Base-by-base conservation (phyloP, 2,329 filamentous ascomycete species). In the Colletotrichum sp. region DNA sequence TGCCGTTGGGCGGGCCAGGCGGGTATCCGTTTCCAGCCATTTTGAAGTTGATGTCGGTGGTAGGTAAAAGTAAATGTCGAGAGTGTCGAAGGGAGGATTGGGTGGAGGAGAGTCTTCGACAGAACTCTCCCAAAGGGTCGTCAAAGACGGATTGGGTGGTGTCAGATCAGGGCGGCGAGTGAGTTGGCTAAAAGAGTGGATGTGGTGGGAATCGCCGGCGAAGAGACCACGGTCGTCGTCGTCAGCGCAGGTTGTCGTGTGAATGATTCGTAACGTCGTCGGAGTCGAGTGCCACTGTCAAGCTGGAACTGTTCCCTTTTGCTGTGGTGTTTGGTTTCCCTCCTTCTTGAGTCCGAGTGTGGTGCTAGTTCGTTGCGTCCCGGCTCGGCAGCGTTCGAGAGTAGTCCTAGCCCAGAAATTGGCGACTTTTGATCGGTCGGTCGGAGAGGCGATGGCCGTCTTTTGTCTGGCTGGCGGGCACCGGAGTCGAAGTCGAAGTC, bases 11-110 rank as follows among this genome's bases (percentile, higher is more conserved):
- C 57, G 73, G 79, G 72, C 79, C 80, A 78, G 81, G 81, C 74
- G 84, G 82, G 75, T 81, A 82, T 80, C 81, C 80, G 81, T 82
- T 84, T 79, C 84, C 84, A 79, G 84, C 84, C 86, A 87, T 87
- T 74, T 68, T 24, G 67, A 44, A 12, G 57, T 36, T 30, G 72
- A 83, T 77, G 55, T 63, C 34, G 68, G 64, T 55, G n/a, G 24
- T 71, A 67, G 28, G 28, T 57, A 30, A 30, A 64, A 67, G 44
- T n/a, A 13, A 36, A 63, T 34, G 75, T 72, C 60, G 55, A 67
- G 57, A 21, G 52, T 57, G 62, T 68, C 76, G 68, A 72, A 76
- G 66, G 55, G 30, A 67, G 39, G n/a, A 18, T 13, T 30, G 55
- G 36, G 8, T 49, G 44, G 57, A 68, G 65, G 55, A 68, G 62